Base-by-base conservation (phyloP, 2,329 filamentous ascomycete genomes). In the Nannizzia gypsea region DNA sequence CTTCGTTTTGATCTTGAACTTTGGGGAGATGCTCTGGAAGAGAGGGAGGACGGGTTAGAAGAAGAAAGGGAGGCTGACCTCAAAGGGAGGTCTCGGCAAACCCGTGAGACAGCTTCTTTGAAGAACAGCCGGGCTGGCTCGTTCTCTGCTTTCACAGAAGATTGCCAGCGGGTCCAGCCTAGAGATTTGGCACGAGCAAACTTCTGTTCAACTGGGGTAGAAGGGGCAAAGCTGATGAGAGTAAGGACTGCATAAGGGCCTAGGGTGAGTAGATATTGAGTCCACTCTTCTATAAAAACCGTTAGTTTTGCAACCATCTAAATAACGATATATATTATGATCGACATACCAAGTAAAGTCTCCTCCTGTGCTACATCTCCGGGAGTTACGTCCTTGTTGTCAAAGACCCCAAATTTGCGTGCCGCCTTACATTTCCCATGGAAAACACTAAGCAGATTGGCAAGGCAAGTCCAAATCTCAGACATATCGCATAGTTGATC, bases 391-490 rank as follows among this genome's bases (percentile, higher is more conserved):
- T 81, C 76, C 20, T 79, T 76, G 17, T 73, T 73, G n/a, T 83
- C 78, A 65, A 80, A 86, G 34, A 86, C 71, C 4, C 83, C 83
- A 60, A 73, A 76, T 34, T 76, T 72, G 31, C 81, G 74, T 24
- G 83, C 83, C 65, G 83, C 77, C 22, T 74, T 72, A 28, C 77
- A 78, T 58, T 78, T 78, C 1, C 78, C 81, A 60, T 80, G 78
- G 56, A 84, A 78, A 8, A 76, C 77, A 57, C 81, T 78, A 2
- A 86, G 69, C 6, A 86, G 70, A 4, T 80, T 77, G 20, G 77
- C 76, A 44, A 86, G 68, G 65, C 83, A 85, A 8, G 79, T 82
- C 83, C 83, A 86, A 9, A 86, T 75, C 65, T 86, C 83, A 42
- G 77, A 82, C 76, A 86, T 83, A 66, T 85, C 82, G 63, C 83